Conservation (phyloP, 2,329 filamentous ascomycete genomes). For the Fusarium tupiense region DNA sequence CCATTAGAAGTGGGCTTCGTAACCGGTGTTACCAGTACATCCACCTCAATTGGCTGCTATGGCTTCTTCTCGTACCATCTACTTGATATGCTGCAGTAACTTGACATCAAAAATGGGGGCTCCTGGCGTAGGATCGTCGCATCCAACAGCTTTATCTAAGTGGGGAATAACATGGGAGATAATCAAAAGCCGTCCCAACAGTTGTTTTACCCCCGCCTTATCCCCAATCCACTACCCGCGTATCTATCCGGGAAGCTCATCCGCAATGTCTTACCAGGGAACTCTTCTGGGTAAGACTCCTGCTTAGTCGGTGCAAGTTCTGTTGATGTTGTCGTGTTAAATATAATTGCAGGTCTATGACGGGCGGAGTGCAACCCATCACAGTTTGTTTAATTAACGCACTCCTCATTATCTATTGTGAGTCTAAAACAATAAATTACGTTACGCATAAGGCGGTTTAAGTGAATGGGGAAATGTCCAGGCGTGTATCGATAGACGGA, state of each 20-base stretch:
- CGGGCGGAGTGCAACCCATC: too few species aligned
- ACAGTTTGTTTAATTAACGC: background rate
- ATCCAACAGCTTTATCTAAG: background rate
- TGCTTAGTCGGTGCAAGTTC: too few species aligned
- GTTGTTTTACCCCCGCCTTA: background rate
- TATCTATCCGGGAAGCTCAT: background rate
- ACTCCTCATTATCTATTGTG: background rate
- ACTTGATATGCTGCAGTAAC: background rate
- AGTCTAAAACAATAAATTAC: accelerated
- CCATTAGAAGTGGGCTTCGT: background rate
- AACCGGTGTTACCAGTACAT: background rate
- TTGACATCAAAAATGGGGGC: background rate
- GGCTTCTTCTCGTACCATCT: background rate
- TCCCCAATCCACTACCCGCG: background rate
- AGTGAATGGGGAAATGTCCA: background rate
- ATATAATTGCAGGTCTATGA: background rate
- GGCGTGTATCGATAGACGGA: accelerated
- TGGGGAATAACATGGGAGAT: background rate
- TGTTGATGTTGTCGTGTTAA: background rate
- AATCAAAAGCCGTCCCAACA: background rate
- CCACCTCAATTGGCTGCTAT: background rate
- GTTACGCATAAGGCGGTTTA: background rate
- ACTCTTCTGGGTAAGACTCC: background rate
- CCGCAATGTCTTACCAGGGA: too few species aligned
- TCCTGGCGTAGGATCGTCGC: background rate